Evolutionary conservation across 805 yeast genomes (phyloP), one percentile per base, ranked within the genome.

Genomic region (Ogataea haglerorum): DNA sequence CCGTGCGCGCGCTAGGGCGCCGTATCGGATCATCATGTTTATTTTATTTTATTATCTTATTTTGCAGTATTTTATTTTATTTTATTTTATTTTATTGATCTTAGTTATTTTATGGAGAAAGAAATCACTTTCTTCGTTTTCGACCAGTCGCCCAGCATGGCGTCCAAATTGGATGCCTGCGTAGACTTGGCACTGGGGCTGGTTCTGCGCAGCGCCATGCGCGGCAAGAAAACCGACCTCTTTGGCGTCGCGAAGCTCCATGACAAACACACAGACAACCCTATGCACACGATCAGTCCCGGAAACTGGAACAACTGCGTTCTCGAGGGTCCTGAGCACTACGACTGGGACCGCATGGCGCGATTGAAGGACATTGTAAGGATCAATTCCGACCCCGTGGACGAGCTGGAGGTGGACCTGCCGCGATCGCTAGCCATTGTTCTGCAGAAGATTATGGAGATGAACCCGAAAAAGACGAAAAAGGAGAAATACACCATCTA

Each of bases 71-170:
- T 13, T 28, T 19, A 35, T 12, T 35, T 18, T 31, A 18, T 17
- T 17, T 19, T 25, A 17, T 8, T 23, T 14, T 23, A 25, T n/a
- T 17, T 33, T 15, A 10, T 33, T 33, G 10, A 14, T 23, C 26
- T 25, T 16, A 7, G 4, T 18, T 18, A 6, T 10, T 14, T 17
- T 14, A 38, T 38, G 42, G 56, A 53, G 10, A 55, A 53, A 27
- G 60, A 58, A 25, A 33, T 37, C 10, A 48, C 58, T 5, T 53
- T 44, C 16, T 76, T 72, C 47, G 64, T 78, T 8, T 66, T 76
- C 12, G 86, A 80, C 53, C 60, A 71, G 10, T 68, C 75, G 9
- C 63, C 66, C 54, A 47, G 72, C 48, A 53, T 70, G 78, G 56
- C 70, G 60, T 27, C 61, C 48, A 57, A 68, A 56, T 48, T 70